A percentile compares a stretch with the other conserved stretches of the same genome.
Evolutionary conservation across 495 filamentous ascomycete species (phyloP).

Genomic region (Podospora pseudocomata): DNA sequence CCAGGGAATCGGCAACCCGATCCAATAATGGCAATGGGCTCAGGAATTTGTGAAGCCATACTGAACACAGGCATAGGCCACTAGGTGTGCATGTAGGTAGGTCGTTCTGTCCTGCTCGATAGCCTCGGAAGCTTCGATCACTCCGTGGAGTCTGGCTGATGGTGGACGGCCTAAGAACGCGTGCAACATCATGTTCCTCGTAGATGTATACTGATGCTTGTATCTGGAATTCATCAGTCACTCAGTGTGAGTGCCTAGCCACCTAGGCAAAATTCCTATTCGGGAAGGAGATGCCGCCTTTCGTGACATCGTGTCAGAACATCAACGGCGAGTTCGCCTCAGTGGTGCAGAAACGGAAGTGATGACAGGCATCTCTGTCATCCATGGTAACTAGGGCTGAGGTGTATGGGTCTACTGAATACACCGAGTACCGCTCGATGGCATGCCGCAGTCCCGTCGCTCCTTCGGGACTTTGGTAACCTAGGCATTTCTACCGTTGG

Average conservation of each 20-base stretch:
- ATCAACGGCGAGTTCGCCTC: neutral
- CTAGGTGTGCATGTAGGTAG: neutral
- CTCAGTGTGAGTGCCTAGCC: neutral
- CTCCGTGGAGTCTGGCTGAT: neutral
- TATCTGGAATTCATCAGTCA: neutral
- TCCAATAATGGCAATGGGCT: conserved; percentile 31
- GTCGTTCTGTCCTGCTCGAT: neutral
- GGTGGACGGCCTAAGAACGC: too few species aligned
- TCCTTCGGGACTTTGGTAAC: neutral
- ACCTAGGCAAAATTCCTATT: neutral
- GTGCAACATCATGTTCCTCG: neutral
- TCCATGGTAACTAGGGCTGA: neutral
- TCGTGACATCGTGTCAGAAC: neutral
- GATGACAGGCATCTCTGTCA: neutral
- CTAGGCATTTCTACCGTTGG: neutral
- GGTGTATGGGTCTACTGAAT: neutral
- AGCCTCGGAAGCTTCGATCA: neutral
- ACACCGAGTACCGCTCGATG: neutral
- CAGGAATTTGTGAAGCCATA: conserved; percentile 4
- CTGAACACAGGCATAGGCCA: neutral
- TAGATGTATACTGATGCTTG: neutral
- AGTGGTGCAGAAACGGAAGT: conserved; percentile 16
- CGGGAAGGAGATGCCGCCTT: neutral
- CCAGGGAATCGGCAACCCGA: conserved; percentile 27
- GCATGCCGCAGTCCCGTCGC: neutral